phyloP scores from a whole-genome alignment of 331 rosid genomes.

The Acacia concinna region DNA sequence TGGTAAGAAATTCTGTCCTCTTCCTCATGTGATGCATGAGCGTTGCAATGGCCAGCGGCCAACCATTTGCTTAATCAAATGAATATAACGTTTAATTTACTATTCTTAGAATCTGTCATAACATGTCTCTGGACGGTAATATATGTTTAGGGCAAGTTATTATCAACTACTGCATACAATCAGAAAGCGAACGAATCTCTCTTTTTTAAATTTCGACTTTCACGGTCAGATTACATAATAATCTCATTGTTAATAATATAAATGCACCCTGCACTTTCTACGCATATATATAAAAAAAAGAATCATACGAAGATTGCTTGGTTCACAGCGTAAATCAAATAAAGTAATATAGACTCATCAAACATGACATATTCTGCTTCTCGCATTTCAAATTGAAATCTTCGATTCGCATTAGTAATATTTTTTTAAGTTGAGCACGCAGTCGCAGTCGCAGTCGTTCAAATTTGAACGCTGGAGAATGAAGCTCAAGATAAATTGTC shows the following conservation, averaged over 20 bases:
- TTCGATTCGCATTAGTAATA: neutral
- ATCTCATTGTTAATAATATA: neutral
- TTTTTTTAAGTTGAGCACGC: slow-evolving; percentile 1
- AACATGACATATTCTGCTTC: neutral
- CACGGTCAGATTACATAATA: neutral
- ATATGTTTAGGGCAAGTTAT: neutral
- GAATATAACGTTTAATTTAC: neutral
- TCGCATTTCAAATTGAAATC: neutral
- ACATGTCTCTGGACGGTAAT: neutral
- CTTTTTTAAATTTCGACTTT: neutral
- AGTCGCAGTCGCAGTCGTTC: too few relatives aligned
- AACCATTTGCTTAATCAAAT: neutral
- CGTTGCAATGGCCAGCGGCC: neutral
- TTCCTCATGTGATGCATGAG: neutral
- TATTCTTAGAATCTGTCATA: neutral
- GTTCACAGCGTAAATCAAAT: neutral
- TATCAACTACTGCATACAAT: neutral
- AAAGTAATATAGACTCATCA: neutral
- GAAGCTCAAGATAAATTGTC: neutral
- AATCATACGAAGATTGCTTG: neutral
- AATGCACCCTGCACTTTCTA: neutral
- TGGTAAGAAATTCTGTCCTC: neutral
- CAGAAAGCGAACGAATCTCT: neutral
- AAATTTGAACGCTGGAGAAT: neutral
- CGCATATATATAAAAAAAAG: neutral